phyloP scores from a whole-genome alignment of 129 eudicot species.

The Escallonia herrerae region DNA sequence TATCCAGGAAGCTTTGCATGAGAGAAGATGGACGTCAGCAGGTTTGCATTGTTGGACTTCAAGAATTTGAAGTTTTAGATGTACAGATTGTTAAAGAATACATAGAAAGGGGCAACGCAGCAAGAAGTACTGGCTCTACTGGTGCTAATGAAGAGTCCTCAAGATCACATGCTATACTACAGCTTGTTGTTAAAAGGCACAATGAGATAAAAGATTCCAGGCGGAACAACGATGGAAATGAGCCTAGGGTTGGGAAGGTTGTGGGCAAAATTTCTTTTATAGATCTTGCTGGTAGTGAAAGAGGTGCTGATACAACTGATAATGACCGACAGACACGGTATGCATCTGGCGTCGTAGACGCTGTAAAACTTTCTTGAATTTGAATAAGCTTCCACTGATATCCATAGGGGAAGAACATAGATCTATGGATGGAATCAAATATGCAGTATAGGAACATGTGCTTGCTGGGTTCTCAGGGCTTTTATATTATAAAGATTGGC shows the following conservation, averaged over 20 bases:
- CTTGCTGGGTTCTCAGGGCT: too few species aligned
- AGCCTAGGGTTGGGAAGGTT: slow-evolving; percentile 62
- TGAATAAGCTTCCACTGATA: not conserved
- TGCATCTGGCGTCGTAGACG: not conserved
- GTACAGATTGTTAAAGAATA: slow-evolving; percentile 90
- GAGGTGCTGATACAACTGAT: slow-evolving; percentile 98
- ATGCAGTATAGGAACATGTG: too few species aligned
- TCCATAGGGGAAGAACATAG: too few species aligned
- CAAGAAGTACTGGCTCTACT: slow-evolving; percentile 95
- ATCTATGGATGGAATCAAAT: too few species aligned
- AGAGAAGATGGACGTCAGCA: slow-evolving; percentile 97
- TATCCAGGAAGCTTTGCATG: slow-evolving; percentile 79
- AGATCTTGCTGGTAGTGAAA: slow-evolving; percentile 98
- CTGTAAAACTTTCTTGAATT: not conserved
- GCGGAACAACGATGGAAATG: slow-evolving; percentile 58
- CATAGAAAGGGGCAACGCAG: slow-evolving; percentile 77
- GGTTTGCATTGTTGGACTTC: slow-evolving; percentile 95
- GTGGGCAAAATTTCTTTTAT: slow-evolving; percentile 88
- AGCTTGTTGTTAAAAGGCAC: slow-evolving; percentile 81
- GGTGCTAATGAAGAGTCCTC: slow-evolving; percentile 98
- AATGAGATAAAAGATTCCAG: slow-evolving; percentile 63
- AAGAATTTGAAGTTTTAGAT: slow-evolving; percentile 96
- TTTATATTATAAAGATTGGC: too few species aligned
- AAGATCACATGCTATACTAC: slow-evolving; percentile 89
- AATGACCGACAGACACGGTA: slow-evolving; percentile 98